These are phyloP conservation scores for Babesia bigemina DNA, from an alignment of 169 alveolate species.

Conservation along the genomic window DNA sequence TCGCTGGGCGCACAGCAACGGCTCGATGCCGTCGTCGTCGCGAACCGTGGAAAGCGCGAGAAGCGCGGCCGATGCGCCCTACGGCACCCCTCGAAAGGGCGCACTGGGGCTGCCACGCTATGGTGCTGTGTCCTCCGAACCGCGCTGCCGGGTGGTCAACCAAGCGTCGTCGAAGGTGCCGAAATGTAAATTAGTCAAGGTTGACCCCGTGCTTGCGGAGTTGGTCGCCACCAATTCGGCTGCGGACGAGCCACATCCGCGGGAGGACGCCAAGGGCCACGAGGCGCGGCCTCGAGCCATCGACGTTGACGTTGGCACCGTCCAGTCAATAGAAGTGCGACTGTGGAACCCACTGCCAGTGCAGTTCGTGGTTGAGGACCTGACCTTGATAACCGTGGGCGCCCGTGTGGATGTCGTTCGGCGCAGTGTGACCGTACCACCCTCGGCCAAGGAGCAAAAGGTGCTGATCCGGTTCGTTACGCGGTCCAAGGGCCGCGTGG, in stretches of 20 bases:
- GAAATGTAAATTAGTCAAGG: constrained; percentile 6
- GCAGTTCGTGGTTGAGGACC: background rate
- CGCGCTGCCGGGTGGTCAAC: constrained; percentile 25
- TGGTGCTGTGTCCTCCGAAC: background rate
- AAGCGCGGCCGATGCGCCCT: background rate
- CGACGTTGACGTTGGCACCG: background rate
- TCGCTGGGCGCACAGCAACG: background rate
- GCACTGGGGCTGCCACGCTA: too few relatives aligned
- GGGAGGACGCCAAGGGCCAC: background rate
- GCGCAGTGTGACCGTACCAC: background rate
- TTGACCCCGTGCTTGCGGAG: background rate
- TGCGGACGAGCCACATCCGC: background rate
- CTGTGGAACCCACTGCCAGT: constrained; percentile 41
- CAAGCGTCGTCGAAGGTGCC: background rate
- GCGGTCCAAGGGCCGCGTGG: constrained; percentile 8
- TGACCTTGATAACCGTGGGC: constrained; percentile 26
- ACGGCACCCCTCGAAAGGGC: too few relatives aligned
- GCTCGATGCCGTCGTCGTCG: background rate
- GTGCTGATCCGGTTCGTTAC: constrained; percentile 3
- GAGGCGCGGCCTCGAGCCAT: background rate
- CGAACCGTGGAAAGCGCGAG: background rate
- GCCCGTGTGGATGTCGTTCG: constrained; percentile 4
- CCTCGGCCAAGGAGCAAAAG: background rate
- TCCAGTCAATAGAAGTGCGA: background rate
- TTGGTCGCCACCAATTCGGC: background rate